Conservation (phyloP, 108 stramenopile genomes). For the Cyclotella atomus region DNA sequence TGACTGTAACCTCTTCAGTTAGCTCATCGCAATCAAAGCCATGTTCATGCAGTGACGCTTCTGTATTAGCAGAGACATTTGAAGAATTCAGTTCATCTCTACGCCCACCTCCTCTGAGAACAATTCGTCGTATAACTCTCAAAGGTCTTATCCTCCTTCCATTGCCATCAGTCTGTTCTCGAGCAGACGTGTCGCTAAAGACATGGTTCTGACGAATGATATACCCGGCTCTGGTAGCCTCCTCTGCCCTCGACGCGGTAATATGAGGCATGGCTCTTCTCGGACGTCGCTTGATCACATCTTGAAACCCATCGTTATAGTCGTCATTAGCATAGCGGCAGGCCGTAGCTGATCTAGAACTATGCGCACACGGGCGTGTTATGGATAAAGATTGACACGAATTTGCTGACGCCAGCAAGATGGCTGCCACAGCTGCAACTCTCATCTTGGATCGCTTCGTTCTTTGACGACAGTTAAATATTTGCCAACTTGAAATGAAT, state of each 20-base stretch:
- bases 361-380: not conserved
- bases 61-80: not conserved
- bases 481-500: no score
- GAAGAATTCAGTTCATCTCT: not conserved
- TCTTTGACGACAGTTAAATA: no score
- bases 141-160: slow-evolving; percentile 26
- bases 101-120: slow-evolving; percentile 2
- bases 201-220: slow-evolving; percentile 23
- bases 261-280: slow-evolving; percentile 39
- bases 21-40: not conserved
- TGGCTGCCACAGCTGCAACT: not conserved
- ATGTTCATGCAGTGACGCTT: not conserved
- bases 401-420: not conserved
- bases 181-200: not conserved
- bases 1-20: not conserved
- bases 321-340: slow-evolving; percentile 8
- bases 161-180: not conserved
- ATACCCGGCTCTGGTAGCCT: slow-evolving; percentile 40
- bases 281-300: slow-evolving; percentile 12
- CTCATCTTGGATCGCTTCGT: no score
- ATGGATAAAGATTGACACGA: not conserved
- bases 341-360: not conserved
- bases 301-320: not conserved
- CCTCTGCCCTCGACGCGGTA: slow-evolving; percentile 19
- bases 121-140: slow-evolving; percentile 36